A percentile compares a stretch with the other conserved stretches of the same genome.
These are phyloP conservation scores for Salvia splendens DNA, from an alignment of 257 asterid genomes.

Conservation along the genomic window DNA sequence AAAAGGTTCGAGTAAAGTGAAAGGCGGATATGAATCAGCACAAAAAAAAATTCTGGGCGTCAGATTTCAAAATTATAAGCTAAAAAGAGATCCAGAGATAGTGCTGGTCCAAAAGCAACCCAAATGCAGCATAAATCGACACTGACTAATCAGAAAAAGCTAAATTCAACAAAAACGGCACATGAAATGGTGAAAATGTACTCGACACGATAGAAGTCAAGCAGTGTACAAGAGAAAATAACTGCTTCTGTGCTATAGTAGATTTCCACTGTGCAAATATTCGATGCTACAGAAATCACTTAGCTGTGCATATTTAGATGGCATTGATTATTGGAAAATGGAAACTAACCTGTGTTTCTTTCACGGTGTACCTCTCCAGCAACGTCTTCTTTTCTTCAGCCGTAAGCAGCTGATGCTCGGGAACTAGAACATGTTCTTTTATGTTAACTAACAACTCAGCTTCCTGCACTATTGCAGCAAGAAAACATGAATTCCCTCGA, in stretches of 20 bases:
- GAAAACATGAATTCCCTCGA: background rate
- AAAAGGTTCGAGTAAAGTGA: no score
- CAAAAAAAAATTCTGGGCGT: no score
- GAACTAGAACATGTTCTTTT: constrained; percentile 77
- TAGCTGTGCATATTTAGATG: background rate
- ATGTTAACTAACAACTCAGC: constrained; percentile 76
- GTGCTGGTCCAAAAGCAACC: constrained; percentile 27
- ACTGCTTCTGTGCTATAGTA: constrained; percentile 2
- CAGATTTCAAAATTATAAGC: no score
- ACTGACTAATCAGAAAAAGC: constrained; percentile 8
- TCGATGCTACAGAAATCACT: no score
- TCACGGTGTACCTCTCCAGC: constrained; percentile 83
- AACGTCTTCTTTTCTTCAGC: constrained; percentile 76
- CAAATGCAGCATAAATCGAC: background rate
- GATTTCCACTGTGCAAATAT: no score
- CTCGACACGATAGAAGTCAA: constrained; percentile 4
- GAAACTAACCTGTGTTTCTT: constrained; percentile 76
- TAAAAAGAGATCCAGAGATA: no score
- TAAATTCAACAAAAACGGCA: background rate
- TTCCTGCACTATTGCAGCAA: constrained; percentile 33
- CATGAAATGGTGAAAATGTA: background rate
- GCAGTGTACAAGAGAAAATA: background rate
- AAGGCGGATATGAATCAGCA: no score
- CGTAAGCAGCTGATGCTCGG: constrained; percentile 73
- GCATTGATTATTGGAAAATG: background rate